These are phyloP conservation scores for Irpex sp. DNA, from an alignment of 1,284 basidiomycete species.

Conservation along the genomic window DNA sequence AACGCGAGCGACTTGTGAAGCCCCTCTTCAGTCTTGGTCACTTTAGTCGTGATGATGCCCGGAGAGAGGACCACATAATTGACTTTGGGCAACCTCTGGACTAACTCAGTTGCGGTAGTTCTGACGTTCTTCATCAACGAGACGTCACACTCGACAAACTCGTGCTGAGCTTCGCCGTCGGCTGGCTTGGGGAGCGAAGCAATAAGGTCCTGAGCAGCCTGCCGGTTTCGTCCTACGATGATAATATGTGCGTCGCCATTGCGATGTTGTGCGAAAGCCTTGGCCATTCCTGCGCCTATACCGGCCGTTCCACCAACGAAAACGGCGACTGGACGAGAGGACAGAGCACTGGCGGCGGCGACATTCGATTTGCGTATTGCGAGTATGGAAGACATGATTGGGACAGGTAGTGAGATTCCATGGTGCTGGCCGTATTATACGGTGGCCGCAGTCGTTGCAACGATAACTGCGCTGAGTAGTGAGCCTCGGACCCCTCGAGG, in stretches of 20 bases:
- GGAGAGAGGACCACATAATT: slow-evolving; percentile 31
- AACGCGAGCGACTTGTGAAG: slow-evolving; percentile 23
- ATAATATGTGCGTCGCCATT: slow-evolving; percentile 31
- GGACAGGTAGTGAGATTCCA: too few relatives aligned
- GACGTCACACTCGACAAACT: slow-evolving; percentile 33
- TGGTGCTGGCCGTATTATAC: too few relatives aligned
- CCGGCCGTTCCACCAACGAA: slow-evolving; percentile 33
- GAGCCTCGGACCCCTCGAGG: too few relatives aligned
- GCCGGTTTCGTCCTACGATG: slow-evolving; percentile 30
- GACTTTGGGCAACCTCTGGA: slow-evolving; percentile 23
- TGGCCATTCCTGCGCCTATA: slow-evolving; percentile 29
- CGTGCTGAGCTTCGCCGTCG: slow-evolving; percentile 20
- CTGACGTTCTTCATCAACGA: slow-evolving; percentile 30
- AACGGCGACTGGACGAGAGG: slow-evolving; percentile 25
- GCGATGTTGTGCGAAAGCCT: slow-evolving; percentile 26
- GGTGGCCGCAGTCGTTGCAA: too few relatives aligned
- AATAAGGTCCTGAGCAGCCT: slow-evolving; percentile 32
- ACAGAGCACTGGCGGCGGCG: slow-evolving; percentile 2
- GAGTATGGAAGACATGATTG: too few relatives aligned
- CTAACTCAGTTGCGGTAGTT: slow-evolving; percentile 21
- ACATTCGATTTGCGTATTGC: background rate
- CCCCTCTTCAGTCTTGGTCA: slow-evolving; percentile 25
- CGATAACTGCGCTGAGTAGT: too few relatives aligned
- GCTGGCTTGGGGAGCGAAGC: slow-evolving; percentile 24
- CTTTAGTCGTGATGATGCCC: slow-evolving; percentile 25